Base-by-base conservation (phyloP, 306 rosid species). In the Vigna unguiculata region DNA sequence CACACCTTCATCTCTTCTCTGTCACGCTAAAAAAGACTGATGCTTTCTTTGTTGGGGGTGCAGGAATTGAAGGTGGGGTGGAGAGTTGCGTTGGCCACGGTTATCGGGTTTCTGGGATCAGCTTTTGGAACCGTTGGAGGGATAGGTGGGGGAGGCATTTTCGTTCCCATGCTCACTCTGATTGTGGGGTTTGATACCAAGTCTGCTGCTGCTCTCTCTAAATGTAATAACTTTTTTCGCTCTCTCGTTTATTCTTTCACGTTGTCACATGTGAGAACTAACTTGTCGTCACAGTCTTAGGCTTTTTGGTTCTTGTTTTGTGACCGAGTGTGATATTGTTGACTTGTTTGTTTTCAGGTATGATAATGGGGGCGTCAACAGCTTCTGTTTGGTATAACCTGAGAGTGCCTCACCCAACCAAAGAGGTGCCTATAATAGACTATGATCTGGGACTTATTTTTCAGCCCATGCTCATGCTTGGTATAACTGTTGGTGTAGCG, bases 401-500 rank as follows among this genome's bases (percentile, higher is more conserved):
- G 13, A 85, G 96, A 85, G 96, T 91, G 71, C 89, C 86, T 0
- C 98, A 93, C 86, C 98, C 98, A 62, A 93, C 98, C 16, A 93
- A 81, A 74, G 86, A 90, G 72, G 96, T 87, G 40, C 98, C 98
- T 1, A 93, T 93, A 30, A 59, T 93, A 34, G 98, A 93, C 65
- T 92, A 93, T 47, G 91, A 93, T 80, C 58, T 93, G 12, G 97
- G 97, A 7, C 92, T 93, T 74, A 78, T 93, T 34, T 93, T 93
- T 40, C 97, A 93, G 81, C 98, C 98, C 53, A 86, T 93, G 96
- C 90, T 90, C 65, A 93, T 93, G 97, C 97, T 93, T 77, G 98
- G 97, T 25, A 93, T 93, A 82, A 93, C 98, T 34, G 8, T 93
- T 19, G 98, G 98, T 9, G 97, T 93, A 30, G 32, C 93, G 49